Evolutionary conservation across 2,329 filamentous ascomycete genomes (phyloP).

Genomic region (Xylariaceae sp.): DNA sequence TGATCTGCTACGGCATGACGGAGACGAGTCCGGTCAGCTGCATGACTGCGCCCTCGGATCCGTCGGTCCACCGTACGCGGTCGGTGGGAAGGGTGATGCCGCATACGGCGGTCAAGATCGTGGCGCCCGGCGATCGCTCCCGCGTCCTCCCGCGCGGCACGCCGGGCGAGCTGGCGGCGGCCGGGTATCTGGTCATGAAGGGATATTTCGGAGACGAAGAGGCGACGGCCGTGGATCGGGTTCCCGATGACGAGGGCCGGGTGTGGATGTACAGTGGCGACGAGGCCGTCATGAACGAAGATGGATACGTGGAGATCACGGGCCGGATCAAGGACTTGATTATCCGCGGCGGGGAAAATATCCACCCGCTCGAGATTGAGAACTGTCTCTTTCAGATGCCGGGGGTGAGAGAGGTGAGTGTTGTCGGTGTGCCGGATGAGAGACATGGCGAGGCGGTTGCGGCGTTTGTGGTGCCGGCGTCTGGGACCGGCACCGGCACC

Average conservation of each 20-base stretch:
- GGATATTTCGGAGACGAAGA: constrained; percentile 76
- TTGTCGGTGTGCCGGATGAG: constrained; percentile 78
- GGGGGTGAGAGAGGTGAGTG: constrained; percentile 66
- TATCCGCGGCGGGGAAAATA: constrained; percentile 92
- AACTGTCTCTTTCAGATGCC: constrained; percentile 71
- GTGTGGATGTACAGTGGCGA: constrained; percentile 93
- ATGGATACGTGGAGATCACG: constrained; percentile 84
- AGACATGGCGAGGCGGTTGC: constrained; percentile 81
- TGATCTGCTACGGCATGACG: constrained; percentile 96
- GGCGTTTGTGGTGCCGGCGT: constrained; percentile 63
- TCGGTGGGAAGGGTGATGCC: constrained; percentile 78
- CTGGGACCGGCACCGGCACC: no score
- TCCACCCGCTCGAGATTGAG: constrained; percentile 88
- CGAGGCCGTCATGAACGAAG: constrained; percentile 75
- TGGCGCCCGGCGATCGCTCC: constrained; percentile 58
- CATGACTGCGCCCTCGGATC: constrained; percentile 78
- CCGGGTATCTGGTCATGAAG: constrained; percentile 85
- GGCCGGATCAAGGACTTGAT: constrained; percentile 93
- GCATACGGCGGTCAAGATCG: constrained; percentile 72
- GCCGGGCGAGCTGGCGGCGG: constrained; percentile 74
- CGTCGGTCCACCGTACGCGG: constrained; percentile 64
- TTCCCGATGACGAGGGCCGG: constrained; percentile 28
- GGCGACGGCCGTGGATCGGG: constrained; percentile 62
- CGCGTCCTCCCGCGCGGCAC: constrained; percentile 57
- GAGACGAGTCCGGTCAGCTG: constrained; percentile 73